phyloP scores from a whole-genome alignment of 2,329 filamentous ascomycete species.

The Aureobasidium subglaciale region DNA sequence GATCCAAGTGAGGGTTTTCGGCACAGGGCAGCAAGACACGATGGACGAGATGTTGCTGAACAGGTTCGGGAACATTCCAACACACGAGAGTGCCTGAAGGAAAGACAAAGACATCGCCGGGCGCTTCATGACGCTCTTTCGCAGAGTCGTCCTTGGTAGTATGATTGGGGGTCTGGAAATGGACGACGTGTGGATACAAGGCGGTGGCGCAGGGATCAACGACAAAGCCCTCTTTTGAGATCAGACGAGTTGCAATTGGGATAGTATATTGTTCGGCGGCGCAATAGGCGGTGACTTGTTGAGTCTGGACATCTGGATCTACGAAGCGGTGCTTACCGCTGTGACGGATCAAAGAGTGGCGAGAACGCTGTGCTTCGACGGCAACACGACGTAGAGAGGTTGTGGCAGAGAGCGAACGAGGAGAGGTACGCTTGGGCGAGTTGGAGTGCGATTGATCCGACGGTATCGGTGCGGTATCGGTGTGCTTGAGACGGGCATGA shows the following conservation, averaged over 20 bases:
- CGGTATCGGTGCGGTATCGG: background rate
- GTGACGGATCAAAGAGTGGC: constrained; percentile 46
- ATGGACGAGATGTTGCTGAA: constrained; percentile 63
- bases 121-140: constrained; percentile 28
- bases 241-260: constrained; percentile 48
- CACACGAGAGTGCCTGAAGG: constrained; percentile 89
- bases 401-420: constrained; percentile 51
- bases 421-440: constrained; percentile 39
- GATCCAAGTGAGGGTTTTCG: constrained; percentile 61
- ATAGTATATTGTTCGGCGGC: constrained; percentile 62
- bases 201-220: constrained; percentile 57
- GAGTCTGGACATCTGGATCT: constrained; percentile 40
- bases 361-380: constrained; percentile 68
- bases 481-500: background rate
- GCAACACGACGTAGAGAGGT: constrained; percentile 78
- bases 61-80: constrained; percentile 76
- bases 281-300: constrained; percentile 56
- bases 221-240: constrained; percentile 52
- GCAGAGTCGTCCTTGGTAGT: constrained; percentile 37
- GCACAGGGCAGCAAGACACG: constrained; percentile 69
- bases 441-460: background rate
- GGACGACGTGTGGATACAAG: constrained; percentile 59
- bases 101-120: constrained; percentile 88
- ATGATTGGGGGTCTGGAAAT: constrained; percentile 43
- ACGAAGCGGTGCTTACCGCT: constrained; percentile 37